phyloP scores from a whole-genome alignment of 257 asterid genomes.

The Solanum chilense region DNA sequence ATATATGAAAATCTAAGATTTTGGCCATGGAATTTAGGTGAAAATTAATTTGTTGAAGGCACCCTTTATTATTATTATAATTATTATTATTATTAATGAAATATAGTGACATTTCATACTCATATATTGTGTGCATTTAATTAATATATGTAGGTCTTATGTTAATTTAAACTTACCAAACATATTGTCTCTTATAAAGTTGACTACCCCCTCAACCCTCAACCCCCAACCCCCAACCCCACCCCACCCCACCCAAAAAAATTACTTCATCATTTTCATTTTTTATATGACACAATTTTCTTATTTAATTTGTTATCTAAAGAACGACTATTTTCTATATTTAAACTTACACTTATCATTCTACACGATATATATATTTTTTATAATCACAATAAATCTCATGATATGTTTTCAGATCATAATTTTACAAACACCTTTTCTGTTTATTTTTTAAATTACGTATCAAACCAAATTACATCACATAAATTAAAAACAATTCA shows the following conservation, averaged over 20 bases:
- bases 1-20: not conserved
- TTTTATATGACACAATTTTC: not conserved
- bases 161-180: not conserved
- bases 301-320: not conserved
- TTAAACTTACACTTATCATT: too few relatives aligned
- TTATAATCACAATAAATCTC: not conserved
- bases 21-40: not conserved
- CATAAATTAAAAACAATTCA: not conserved
- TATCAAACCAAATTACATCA: too few relatives aligned
- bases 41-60: not conserved
- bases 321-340: too few relatives aligned
- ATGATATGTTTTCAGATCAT: not conserved
- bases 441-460: not conserved
- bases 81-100: too few relatives aligned
- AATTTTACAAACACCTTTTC: not conserved
- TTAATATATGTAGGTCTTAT: not conserved
- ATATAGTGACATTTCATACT: not conserved
- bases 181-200: not conserved
- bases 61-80: not conserved
- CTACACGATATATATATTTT: not conserved
- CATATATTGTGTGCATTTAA: not conserved
- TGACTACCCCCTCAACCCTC: not conserved
- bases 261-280: not conserved
- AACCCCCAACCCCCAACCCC: not conserved
- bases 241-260: not conserved